Evolutionary conservation across 805 yeast genomes (phyloP).

Genomic region (Nakazawaea populi): DNA sequence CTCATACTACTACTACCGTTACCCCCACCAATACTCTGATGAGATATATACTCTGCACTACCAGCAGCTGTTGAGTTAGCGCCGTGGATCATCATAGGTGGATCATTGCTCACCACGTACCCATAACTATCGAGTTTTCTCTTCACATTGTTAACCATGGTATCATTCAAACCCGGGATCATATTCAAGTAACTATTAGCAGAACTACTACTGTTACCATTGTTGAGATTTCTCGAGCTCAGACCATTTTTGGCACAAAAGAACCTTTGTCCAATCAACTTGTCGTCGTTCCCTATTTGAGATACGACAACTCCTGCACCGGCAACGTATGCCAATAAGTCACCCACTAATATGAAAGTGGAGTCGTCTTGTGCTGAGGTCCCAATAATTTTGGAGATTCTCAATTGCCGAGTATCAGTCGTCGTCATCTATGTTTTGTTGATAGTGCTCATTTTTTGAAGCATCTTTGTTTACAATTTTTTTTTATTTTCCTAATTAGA

Average conservation of each 20-base stretch:
- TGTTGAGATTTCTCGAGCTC: not conserved
- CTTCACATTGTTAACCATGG: slow-evolving; percentile 11
- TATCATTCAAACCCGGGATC: slow-evolving; percentile 12
- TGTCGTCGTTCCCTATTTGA: slow-evolving; percentile 18
- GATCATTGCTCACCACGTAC: slow-evolving; percentile 24
- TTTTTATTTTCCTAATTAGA: too few relatives aligned
- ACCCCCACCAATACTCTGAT: not conserved
- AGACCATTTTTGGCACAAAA: slow-evolving; percentile 40
- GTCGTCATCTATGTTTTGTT: not conserved
- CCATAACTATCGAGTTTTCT: slow-evolving; percentile 28
- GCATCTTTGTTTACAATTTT: too few relatives aligned
- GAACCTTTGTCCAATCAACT: slow-evolving; percentile 34
- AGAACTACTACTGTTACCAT: slow-evolving; percentile 2
- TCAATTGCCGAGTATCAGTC: slow-evolving; percentile 14
- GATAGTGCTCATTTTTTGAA: not conserved
- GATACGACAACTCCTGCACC: slow-evolving; percentile 57
- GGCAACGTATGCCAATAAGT: slow-evolving; percentile 46
- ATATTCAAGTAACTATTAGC: slow-evolving; percentile 27
- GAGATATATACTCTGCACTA: too few relatives aligned
- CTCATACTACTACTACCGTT: slow-evolving; percentile 3
- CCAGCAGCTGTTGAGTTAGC: slow-evolving; percentile 7
- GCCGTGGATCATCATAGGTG: slow-evolving; percentile 24
- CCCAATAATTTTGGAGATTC: slow-evolving; percentile 33
- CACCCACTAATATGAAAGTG: slow-evolving; percentile 33
- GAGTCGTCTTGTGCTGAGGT: slow-evolving; percentile 38